Evolutionary conservation across 2,329 filamentous ascomycete genomes (phyloP).

Genomic region (Cercospora sojina): DNA sequence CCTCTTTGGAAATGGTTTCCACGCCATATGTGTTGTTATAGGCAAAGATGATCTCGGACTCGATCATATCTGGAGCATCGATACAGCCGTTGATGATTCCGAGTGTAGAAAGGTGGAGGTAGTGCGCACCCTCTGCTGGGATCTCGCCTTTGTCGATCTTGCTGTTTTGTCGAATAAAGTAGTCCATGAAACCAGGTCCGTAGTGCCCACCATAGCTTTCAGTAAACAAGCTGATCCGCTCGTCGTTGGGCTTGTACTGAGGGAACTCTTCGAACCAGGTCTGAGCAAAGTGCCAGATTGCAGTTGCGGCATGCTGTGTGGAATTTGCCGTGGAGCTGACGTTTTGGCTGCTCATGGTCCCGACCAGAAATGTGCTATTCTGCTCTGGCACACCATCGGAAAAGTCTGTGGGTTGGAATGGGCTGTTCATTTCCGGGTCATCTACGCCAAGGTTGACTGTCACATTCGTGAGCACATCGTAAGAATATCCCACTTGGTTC

Average conservation of each 20-base stretch:
- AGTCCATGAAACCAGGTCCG: slow-evolving; percentile 52
- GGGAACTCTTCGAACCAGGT: slow-evolving; percentile 46
- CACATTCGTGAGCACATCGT: slow-evolving; percentile 37
- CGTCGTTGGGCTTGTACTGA: slow-evolving; percentile 46
- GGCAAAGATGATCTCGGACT: slow-evolving; percentile 38
- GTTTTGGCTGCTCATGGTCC: slow-evolving; percentile 61
- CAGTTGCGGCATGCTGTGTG: slow-evolving; percentile 39
- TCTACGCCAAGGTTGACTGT: slow-evolving; percentile 25
- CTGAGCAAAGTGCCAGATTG: slow-evolving; percentile 64
- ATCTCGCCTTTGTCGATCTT: slow-evolving; percentile 51
- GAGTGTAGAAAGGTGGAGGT: slow-evolving; percentile 50
- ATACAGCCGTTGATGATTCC: slow-evolving; percentile 60
- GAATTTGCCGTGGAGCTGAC: slow-evolving; percentile 31
- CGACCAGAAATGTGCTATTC: slow-evolving; percentile 41
- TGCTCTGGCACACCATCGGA: slow-evolving; percentile 40
- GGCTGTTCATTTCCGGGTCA: background rate
- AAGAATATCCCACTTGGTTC: slow-evolving; percentile 36
- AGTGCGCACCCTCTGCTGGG: slow-evolving; percentile 44
- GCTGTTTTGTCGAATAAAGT: slow-evolving; percentile 59
- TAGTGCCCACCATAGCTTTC: slow-evolving; percentile 68
- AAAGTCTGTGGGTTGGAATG: slow-evolving; percentile 28
- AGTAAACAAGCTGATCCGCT: slow-evolving; percentile 61
- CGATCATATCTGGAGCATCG: slow-evolving; percentile 50
- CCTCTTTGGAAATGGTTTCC: slow-evolving; percentile 51
- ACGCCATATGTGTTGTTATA: slow-evolving; percentile 62